Evolutionary conservation across 2,329 filamentous ascomycete species (phyloP).

Genomic region (Xylaria sp.): DNA sequence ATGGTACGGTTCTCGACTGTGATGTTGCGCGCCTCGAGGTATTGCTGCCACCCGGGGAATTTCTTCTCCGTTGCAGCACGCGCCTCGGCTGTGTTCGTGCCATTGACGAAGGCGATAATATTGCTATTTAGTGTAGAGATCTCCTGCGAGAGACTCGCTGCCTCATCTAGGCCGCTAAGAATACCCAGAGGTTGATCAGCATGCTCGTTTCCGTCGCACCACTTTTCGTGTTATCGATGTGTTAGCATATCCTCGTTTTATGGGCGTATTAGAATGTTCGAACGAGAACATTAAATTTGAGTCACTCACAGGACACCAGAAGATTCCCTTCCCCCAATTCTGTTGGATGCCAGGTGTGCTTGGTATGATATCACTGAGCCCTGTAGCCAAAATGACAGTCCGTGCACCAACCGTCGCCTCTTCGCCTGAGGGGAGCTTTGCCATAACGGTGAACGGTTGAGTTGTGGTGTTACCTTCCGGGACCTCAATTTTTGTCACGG

Average conservation of each 20-base stretch:
- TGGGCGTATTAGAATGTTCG: not conserved
- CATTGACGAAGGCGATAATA: slow-evolving; percentile 68
- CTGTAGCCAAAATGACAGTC: slow-evolving; percentile 67
- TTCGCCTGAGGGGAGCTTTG: slow-evolving; percentile 43
- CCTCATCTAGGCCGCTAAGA: slow-evolving; percentile 56
- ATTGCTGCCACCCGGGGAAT: slow-evolving; percentile 59
- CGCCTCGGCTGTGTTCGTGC: slow-evolving; percentile 60
- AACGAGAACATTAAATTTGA: not conserved
- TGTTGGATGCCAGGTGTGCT: slow-evolving; percentile 63
- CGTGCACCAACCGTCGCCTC: slow-evolving; percentile 55
- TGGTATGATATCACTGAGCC: slow-evolving; percentile 65
- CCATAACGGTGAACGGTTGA: slow-evolving; percentile 55
- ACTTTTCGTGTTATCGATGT: slow-evolving; percentile 43
- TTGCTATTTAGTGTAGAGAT: slow-evolving; percentile 65
- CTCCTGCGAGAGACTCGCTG: slow-evolving; percentile 60
- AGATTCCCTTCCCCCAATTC: slow-evolving; percentile 68
- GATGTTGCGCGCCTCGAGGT: slow-evolving; percentile 61
- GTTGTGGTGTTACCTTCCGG: slow-evolving; percentile 38
- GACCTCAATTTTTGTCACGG: slow-evolving; percentile 57
- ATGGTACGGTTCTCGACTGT: slow-evolving; percentile 67
- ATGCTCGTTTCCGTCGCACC: slow-evolving; percentile 72
- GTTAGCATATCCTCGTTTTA: not conserved
- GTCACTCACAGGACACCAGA: slow-evolving; percentile 62
- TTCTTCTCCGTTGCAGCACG: slow-evolving; percentile 53
- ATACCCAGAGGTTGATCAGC: slow-evolving; percentile 67